A percentile compares a stretch with the other conserved stretches of the same genome.
Conservation (phyloP, 2,329 filamentous ascomycete species). For the Aspergillus sp. region DNA sequence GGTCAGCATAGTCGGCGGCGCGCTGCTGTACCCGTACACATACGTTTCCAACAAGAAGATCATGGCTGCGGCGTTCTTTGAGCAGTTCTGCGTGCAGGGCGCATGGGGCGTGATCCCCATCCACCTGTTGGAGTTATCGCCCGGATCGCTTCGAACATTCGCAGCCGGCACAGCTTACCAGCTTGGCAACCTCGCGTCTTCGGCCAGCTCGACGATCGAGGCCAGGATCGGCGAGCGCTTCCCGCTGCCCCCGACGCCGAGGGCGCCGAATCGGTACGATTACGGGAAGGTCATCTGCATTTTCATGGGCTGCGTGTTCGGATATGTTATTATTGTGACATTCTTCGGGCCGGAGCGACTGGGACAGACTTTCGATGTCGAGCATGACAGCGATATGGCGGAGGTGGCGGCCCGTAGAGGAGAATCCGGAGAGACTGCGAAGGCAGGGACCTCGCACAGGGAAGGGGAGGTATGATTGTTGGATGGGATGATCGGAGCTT, state of each 20-base stretch:
- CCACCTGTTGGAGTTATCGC: conserved; percentile 56
- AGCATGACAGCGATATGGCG: conserved; percentile 38
- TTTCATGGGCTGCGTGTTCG: conserved; percentile 78
- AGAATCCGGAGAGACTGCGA: conserved; percentile 21
- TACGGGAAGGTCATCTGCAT: conserved; percentile 83
- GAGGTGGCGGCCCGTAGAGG: conserved; percentile 32
- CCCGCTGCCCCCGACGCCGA: conserved; percentile 52
- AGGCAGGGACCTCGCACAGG: conserved; percentile 8
- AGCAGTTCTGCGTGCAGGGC: conserved; percentile 70
- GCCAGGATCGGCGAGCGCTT: conserved; percentile 65
- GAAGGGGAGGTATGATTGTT: no score
- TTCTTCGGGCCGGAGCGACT: conserved; percentile 41
- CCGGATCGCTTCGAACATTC: conserved; percentile 52
- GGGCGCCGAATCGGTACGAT: conserved; percentile 49
- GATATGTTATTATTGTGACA: conserved; percentile 46
- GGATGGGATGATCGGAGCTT: no score
- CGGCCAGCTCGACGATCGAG: conserved; percentile 64
- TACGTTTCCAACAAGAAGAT: conserved; percentile 55
- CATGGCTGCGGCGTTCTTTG: conserved; percentile 74
- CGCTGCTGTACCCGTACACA: conserved; percentile 74
- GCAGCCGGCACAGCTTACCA: conserved; percentile 56
- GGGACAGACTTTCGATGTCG: conserved; percentile 39
- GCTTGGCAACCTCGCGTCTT: conserved; percentile 53
- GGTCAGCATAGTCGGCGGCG: conserved; percentile 57
- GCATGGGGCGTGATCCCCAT: conserved; percentile 69